Conservation (phyloP, 1,284 basidiomycete species). For the Ganoderma boninense region DNA sequence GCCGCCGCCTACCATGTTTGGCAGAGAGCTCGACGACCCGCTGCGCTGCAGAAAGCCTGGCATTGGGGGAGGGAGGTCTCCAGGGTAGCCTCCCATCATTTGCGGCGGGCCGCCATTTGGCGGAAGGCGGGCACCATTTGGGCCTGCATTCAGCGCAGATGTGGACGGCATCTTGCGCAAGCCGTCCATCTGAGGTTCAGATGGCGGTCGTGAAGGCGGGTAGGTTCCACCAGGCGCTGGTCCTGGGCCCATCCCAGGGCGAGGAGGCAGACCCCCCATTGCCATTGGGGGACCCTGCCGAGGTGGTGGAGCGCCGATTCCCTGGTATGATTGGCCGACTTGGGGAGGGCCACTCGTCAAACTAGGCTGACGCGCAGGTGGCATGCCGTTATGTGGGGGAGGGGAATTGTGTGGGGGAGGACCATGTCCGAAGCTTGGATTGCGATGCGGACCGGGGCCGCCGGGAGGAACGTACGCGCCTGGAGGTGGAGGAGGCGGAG, state of each 20-base stretch:
- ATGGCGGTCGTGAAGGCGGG: constrained; percentile 44
- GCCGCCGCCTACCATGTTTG: constrained; percentile 44
- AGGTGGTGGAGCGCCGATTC: constrained; percentile 9
- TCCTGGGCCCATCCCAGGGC: constrained; percentile 27
- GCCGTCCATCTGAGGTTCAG: constrained; percentile 48
- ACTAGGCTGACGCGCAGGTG: constrained; percentile 13
- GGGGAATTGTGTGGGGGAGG: constrained; percentile 12
- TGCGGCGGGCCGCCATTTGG: constrained; percentile 47
- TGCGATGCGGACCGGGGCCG: constrained; percentile 22
- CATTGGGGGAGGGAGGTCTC: constrained; percentile 39
- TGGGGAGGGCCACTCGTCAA: constrained; percentile 25
- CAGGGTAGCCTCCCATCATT: constrained; percentile 48
- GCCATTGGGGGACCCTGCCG: constrained; percentile 15
- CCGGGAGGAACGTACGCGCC: constrained; percentile 17
- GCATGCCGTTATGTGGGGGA: constrained; percentile 3
- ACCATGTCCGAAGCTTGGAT: constrained; percentile 25
- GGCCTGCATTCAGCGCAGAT: constrained; percentile 53
- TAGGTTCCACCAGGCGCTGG: constrained; percentile 21
- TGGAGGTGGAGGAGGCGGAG: constrained; percentile 20
- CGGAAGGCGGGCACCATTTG: neutral
- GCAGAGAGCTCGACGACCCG: constrained; percentile 41
- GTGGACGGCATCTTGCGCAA: constrained; percentile 69
- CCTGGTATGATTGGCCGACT: constrained; percentile 27
- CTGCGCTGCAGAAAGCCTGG: constrained; percentile 43
- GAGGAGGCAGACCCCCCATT: constrained; percentile 13